phyloP scores from a whole-genome alignment of 352 stramenopile species.

The Phytophthora fragariae region DNA sequence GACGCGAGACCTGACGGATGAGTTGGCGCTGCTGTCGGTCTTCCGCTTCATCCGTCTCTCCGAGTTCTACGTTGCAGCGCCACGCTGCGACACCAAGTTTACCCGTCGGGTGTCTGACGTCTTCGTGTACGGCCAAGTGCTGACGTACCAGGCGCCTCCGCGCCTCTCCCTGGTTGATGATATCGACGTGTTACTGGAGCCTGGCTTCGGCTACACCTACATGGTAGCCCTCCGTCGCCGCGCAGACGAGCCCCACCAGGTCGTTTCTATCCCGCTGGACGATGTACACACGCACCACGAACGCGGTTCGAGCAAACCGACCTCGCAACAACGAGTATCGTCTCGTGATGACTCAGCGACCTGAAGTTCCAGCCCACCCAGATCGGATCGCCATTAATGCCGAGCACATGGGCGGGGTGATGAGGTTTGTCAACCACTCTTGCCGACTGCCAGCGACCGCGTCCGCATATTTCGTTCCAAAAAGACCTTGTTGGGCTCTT shows the following conservation, averaged over 20 bases:
- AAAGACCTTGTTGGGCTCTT: no score
- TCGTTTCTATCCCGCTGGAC: not conserved
- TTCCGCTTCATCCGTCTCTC: constrained; percentile 10
- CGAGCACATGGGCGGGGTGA: no score
- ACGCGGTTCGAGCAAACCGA: no score
- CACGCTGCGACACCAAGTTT: not conserved
- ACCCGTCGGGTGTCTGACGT: no score
- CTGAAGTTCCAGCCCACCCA: no score
- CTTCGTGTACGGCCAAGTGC: not conserved
- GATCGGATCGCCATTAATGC: no score
- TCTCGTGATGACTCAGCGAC: no score
- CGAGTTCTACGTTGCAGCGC: not conserved
- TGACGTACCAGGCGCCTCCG: not conserved
- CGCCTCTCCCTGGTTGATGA: not conserved
- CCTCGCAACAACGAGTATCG: no score
- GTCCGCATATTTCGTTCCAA: no score
- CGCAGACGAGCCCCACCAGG: not conserved
- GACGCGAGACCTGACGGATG: no score
- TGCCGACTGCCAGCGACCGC: no score
- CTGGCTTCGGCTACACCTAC: not conserved
- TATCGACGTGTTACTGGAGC: not conserved
- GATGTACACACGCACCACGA: constrained; percentile 1
- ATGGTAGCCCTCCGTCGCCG: not conserved
- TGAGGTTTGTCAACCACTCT: no score
- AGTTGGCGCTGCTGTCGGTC: not conserved